Conservation (phyloP, 2,329 filamentous ascomycete genomes). For the Microsporum canis region DNA sequence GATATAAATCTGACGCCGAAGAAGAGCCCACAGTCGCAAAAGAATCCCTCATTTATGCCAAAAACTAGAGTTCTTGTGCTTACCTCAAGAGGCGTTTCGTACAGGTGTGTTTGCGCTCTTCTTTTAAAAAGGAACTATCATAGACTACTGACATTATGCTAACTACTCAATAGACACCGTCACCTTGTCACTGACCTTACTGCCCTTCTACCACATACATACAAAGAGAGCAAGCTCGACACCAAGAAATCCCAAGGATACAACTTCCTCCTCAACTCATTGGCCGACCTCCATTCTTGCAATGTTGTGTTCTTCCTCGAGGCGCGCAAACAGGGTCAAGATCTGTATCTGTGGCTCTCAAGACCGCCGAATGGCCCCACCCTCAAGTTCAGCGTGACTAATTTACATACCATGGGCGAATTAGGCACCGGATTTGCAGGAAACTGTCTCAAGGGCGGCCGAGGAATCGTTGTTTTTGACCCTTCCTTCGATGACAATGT, state of each 20-base stretch:
- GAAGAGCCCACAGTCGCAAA: slow-evolving; percentile 13
- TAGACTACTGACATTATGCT: background rate
- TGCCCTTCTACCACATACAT: slow-evolving; percentile 76
- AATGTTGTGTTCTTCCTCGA: slow-evolving; percentile 95
- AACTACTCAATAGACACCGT: slow-evolving; percentile 54
- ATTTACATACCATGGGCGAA: slow-evolving; percentile 90
- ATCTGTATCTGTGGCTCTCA: slow-evolving; percentile 87
- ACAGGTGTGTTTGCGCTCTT: slow-evolving; percentile 46
- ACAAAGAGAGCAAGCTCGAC: slow-evolving; percentile 94
- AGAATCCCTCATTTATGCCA: slow-evolving; percentile 22
- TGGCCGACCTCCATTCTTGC: slow-evolving; percentile 72
- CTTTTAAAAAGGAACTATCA: background rate
- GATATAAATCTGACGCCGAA: slow-evolving; percentile 17
- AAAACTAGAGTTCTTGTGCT: slow-evolving; percentile 67
- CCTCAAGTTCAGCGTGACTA: slow-evolving; percentile 45
- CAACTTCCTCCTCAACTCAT: slow-evolving; percentile 68
- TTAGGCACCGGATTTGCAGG: slow-evolving; percentile 72
- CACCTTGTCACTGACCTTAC: slow-evolving; percentile 86
- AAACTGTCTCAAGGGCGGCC: slow-evolving; percentile 88
- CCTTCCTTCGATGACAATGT: slow-evolving; percentile 70
- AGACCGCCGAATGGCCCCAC: slow-evolving; percentile 78
- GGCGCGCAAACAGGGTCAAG: slow-evolving; percentile 74
- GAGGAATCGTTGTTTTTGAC: slow-evolving; percentile 87
- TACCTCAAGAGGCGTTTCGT: slow-evolving; percentile 84
- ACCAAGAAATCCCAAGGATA: slow-evolving; percentile 57